These are phyloP conservation scores for Holtermanniella nyarrowii DNA, from an alignment of 768 basidiomycete genomes.

Conservation along the genomic window DNA sequence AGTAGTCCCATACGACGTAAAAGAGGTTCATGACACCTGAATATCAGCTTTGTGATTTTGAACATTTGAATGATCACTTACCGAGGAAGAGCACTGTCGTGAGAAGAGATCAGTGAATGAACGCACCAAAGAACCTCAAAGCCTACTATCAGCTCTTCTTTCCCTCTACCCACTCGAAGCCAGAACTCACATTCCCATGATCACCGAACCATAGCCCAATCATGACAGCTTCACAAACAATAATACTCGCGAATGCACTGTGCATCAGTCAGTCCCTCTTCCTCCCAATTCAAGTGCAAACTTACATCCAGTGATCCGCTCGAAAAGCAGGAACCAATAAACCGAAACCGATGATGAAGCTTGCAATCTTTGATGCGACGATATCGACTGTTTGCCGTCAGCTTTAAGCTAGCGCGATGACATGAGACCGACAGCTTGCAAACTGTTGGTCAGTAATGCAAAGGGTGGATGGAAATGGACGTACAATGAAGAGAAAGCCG, in stretches of 20 bases:
- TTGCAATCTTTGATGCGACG: constrained; percentile 81
- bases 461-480: constrained; percentile 5
- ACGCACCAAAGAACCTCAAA: constrained; percentile 63
- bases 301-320: constrained; percentile 81
- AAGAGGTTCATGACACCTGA: constrained; percentile 44
- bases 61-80: constrained; percentile 58
- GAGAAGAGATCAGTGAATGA: constrained; percentile 54
- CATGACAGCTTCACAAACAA: constrained; percentile 71
- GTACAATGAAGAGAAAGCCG: constrained; percentile 37
- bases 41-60: constrained; percentile 25
- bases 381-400: constrained; percentile 48
- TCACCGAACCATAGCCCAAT: constrained; percentile 93
- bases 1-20: constrained; percentile 88
- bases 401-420: not conserved
- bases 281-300: constrained; percentile 7
- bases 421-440: constrained; percentile 16
- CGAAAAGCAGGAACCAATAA: constrained; percentile 74
- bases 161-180: not conserved
- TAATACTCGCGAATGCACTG: constrained; percentile 75
- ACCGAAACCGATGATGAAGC: constrained; percentile 78
- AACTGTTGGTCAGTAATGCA: constrained; percentile 14
- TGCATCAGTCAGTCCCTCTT: not conserved
- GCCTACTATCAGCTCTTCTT: constrained; percentile 16
- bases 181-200: constrained; percentile 55
- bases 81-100: constrained; percentile 30